Conservation (phyloP, 2,329 filamentous ascomycete genomes). For the Cladosporium phlei region DNA sequence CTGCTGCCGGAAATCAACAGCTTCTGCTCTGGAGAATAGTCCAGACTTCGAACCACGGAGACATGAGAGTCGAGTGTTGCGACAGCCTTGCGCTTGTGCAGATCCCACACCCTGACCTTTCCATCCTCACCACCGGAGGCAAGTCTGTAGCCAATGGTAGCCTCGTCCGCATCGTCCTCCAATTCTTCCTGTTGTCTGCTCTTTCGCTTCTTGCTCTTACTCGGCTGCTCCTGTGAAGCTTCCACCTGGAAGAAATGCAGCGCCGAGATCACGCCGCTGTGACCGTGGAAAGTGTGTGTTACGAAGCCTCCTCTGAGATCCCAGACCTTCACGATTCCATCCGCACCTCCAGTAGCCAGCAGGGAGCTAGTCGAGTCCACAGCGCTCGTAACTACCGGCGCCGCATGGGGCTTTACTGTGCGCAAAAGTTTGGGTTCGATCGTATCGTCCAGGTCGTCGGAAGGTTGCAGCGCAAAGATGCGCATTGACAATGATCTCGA, state of each 20-base stretch:
- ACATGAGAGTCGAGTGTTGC: conserved; percentile 86
- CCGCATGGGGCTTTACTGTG: conserved; percentile 82
- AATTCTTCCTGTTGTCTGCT: conserved; percentile 42
- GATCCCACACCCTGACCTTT: conserved; percentile 84
- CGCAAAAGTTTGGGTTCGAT: conserved; percentile 66
- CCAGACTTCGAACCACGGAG: conserved; percentile 83
- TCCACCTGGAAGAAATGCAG: conserved; percentile 77
- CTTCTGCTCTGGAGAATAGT: conserved; percentile 72
- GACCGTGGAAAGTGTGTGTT: conserved; percentile 92
- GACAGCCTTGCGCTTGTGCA: conserved; percentile 74
- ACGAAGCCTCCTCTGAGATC: conserved; percentile 85
- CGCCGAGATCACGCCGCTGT: conserved; percentile 85
- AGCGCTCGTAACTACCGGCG: conserved; percentile 80
- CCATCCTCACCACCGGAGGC: conserved; percentile 93
- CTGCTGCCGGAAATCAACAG: conserved; percentile 76
- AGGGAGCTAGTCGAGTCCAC: conserved; percentile 85
- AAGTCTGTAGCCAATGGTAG: conserved; percentile 64
- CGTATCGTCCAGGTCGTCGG: conserved; percentile 49
- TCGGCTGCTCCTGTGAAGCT: conserved; percentile 17
- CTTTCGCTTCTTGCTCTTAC: conserved; percentile 41
- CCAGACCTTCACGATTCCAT: conserved; percentile 94
- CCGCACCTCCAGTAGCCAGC: conserved; percentile 85
- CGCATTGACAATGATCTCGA: conserved; percentile 95
- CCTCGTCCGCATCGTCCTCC: conserved; percentile 47
- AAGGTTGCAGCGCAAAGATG: conserved; percentile 69